Percentiles rank a stretch among this genome's conserved stretches.
Evolutionary conservation across 2,329 filamentous ascomycete genomes (phyloP).

Genomic region (Penicillium sp.): DNA sequence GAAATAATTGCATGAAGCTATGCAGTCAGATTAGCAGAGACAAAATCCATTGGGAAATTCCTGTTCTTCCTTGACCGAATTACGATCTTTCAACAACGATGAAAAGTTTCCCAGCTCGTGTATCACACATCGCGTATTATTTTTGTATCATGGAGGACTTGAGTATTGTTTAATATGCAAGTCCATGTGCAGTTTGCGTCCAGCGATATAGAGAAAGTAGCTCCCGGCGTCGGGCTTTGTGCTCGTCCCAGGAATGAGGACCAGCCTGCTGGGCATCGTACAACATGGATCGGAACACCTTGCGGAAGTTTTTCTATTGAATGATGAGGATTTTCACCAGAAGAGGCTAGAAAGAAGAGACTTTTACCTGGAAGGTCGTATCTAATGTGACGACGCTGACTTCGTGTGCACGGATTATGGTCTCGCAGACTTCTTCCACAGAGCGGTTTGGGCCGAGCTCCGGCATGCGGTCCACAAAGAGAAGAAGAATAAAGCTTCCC

Average conservation of each 20-base stretch:
- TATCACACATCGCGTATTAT: too few species aligned
- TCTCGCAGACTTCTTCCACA: constrained; percentile 55
- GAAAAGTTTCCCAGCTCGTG: too few species aligned
- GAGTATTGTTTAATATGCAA: constrained; percentile 12
- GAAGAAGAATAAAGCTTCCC: constrained; percentile 55
- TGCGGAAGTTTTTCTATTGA: constrained; percentile 57
- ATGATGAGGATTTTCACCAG: background rate
- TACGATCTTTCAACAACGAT: too few species aligned
- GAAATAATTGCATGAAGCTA: background rate
- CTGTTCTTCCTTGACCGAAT: too few species aligned
- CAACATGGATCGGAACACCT: constrained; percentile 56
- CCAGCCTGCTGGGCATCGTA: constrained; percentile 52
- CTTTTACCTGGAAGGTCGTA: constrained; percentile 54
- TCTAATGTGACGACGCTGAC: constrained; percentile 56
- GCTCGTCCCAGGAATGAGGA: constrained; percentile 48
- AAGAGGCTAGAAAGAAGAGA: background rate
- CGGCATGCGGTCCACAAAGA: constrained; percentile 56
- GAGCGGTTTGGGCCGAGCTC: constrained; percentile 52
- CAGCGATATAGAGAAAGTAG: constrained; percentile 59
- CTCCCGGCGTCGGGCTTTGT: constrained; percentile 52
- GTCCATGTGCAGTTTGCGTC: constrained; percentile 37
- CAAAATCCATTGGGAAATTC: too few species aligned
- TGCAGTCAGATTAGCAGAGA: background rate
- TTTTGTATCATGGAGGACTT: too few species aligned
- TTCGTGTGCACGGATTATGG: constrained; percentile 56